These are phyloP conservation scores for Westerdykella sp. DNA, from an alignment of 2,329 filamentous ascomycete species.

Conservation along the genomic window DNA sequence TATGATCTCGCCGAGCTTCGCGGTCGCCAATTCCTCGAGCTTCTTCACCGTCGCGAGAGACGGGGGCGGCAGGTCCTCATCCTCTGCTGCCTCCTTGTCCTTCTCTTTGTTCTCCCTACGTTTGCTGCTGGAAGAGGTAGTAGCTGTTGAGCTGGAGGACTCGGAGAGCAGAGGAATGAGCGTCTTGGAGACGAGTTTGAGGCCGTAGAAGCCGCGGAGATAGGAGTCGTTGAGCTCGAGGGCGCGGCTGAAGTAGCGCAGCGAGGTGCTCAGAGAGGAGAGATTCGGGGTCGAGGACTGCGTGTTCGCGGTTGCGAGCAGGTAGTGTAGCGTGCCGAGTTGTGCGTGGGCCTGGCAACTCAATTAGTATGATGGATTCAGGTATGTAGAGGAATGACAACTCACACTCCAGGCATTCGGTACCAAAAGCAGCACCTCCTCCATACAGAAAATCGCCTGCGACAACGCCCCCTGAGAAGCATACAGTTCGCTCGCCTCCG, in stretches of 20 bases:
- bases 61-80: conserved; percentile 47
- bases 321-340: conserved; percentile 74
- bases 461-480: conserved; percentile 68
- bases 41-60: conserved; percentile 55
- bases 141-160: conserved; percentile 7
- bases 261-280: conserved; percentile 57
- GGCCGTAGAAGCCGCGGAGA: conserved; percentile 82
- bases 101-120: conserved; percentile 24
- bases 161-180: conserved; percentile 30
- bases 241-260: conserved; percentile 82
- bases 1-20: conserved; percentile 71
- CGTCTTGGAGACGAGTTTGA: conserved; percentile 63
- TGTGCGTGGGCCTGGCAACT: conserved; percentile 68
- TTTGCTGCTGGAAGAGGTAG: conserved; percentile 15
- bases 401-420: conserved; percentile 95
- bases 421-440: conserved; percentile 79
- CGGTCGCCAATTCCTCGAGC: conserved; percentile 65
- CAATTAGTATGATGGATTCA: neutral
- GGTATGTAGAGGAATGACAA: conserved; percentile 8
- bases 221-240: conserved; percentile 93
- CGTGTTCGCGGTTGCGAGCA: conserved; percentile 45
- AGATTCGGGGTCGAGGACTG: conserved; percentile 18
- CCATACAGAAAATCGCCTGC: conserved; percentile 80
- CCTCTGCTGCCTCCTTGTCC: conserved; percentile 6
- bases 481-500: conserved; percentile 85